Percentiles rank a stretch among this genome's conserved stretches.
These are phyloP conservation scores for Emericellopsis terricola DNA, from an alignment of 495 filamentous ascomycete genomes.

Conservation along the genomic window DNA sequence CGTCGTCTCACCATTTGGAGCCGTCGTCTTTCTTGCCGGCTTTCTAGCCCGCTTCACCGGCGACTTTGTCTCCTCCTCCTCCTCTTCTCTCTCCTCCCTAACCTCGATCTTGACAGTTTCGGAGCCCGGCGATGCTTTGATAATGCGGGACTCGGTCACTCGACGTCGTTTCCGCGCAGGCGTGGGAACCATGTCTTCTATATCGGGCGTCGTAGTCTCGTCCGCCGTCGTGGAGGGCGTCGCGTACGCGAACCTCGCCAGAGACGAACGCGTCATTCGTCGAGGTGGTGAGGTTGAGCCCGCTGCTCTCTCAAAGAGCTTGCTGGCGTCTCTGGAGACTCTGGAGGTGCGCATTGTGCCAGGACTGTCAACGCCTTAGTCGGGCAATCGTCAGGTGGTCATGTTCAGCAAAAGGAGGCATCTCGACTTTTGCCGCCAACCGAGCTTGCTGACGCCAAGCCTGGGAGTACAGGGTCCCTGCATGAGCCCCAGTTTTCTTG, in stretches of 20 bases:
- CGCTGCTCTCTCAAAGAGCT: conserved; percentile 9
- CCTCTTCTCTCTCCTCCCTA: conserved; percentile 6
- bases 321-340: conserved; percentile 38
- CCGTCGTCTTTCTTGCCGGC: conserved; percentile 46
- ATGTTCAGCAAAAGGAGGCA: too few relatives aligned
- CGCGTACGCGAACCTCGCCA: conserved; percentile 23
- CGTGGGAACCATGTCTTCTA: conserved; percentile 34
- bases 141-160: conserved; percentile 4
- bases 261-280: conserved; percentile 27
- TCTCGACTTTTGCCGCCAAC: too few relatives aligned
- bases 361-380: too few relatives aligned
- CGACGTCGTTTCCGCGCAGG: conserved; percentile 21
- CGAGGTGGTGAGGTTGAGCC: conserved; percentile 12
- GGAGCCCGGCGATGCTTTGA: conserved; percentile 6
- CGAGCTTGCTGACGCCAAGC: too few relatives aligned
- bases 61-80: conserved; percentile 12
- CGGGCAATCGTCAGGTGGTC: too few relatives aligned
- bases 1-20: conserved; percentile 31
- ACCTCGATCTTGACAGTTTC: conserved; percentile 11
- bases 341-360: conserved; percentile 45
- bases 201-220: conserved; percentile 23
- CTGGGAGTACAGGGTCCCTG: too few relatives aligned
- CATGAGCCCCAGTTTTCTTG: too few relatives aligned
- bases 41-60: conserved; percentile 26
- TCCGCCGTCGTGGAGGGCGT: conserved; percentile 12